These are phyloP conservation scores for Cenchrus americanus DNA, from an alignment of 176 grass and related monocot species.

Conservation along the genomic window DNA sequence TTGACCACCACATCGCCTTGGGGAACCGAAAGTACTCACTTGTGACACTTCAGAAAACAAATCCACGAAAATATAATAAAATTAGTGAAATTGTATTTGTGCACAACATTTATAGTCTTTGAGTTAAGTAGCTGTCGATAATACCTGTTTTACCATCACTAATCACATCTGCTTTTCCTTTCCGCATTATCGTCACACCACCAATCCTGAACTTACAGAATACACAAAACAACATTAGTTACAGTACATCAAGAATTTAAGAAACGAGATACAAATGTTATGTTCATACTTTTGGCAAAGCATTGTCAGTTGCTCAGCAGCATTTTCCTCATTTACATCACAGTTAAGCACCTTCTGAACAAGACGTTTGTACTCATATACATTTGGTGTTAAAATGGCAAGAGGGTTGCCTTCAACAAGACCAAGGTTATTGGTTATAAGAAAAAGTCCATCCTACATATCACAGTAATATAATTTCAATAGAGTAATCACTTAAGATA, in stretches of 20 bases:
- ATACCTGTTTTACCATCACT: slow-evolving; percentile 95
- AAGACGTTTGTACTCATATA: slow-evolving; percentile 92
- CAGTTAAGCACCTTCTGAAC: slow-evolving; percentile 81
- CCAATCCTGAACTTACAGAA: slow-evolving; percentile 62
- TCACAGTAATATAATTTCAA: background rate
- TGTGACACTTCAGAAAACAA: slow-evolving; percentile 60
- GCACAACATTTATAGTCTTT: background rate
- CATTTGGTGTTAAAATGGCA: slow-evolving; percentile 88
- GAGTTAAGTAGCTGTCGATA: background rate
- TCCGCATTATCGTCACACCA: slow-evolving; percentile 81
- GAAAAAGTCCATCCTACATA: slow-evolving; percentile 91
- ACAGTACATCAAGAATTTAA: background rate
- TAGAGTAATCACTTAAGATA: background rate
- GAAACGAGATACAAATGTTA: background rate
- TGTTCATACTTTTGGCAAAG: slow-evolving; percentile 71
- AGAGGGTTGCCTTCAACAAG: slow-evolving; percentile 67
- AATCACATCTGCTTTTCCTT: slow-evolving; percentile 88
- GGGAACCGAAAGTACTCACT: slow-evolving; percentile 89
- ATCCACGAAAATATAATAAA: background rate
- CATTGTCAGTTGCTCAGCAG: slow-evolving; percentile 59
- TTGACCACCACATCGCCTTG: slow-evolving; percentile 95
- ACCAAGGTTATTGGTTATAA: slow-evolving; percentile 75
- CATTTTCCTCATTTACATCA: slow-evolving; percentile 67
- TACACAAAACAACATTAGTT: background rate
- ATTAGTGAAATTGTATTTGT: background rate